phyloP scores from a whole-genome alignment of 2,329 filamentous ascomycete genomes.

The Myotisia sp. region DNA sequence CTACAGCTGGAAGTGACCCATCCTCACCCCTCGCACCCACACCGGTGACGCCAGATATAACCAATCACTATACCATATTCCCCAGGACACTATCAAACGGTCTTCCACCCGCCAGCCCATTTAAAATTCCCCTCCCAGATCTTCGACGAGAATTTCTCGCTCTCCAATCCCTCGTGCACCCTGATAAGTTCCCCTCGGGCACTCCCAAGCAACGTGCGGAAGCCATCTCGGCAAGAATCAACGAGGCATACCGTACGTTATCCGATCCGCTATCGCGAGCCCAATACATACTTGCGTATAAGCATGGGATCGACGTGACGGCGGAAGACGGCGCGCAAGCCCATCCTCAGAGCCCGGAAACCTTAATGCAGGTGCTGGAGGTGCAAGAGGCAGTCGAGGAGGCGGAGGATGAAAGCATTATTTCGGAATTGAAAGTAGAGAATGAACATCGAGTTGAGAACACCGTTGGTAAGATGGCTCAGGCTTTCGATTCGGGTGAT shows the following conservation, averaged over 20 bases:
- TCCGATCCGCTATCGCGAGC: slow-evolving; percentile 63
- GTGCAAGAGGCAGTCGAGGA: slow-evolving; percentile 61
- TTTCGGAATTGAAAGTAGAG: slow-evolving; percentile 49
- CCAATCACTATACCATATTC: slow-evolving; percentile 78
- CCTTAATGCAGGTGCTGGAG: slow-evolving; percentile 80
- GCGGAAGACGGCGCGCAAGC: slow-evolving; percentile 60
- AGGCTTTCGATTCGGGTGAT: slow-evolving; percentile 53
- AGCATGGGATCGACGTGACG: slow-evolving; percentile 55
- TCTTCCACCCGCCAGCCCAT: slow-evolving; percentile 62
- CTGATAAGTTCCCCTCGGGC: slow-evolving; percentile 34
- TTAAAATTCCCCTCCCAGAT: slow-evolving; percentile 54
- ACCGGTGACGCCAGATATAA: slow-evolving; percentile 25
- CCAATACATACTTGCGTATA: slow-evolving; percentile 64
- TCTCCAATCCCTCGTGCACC: slow-evolving; percentile 49
- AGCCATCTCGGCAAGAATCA: slow-evolving; percentile 66
- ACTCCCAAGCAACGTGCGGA: slow-evolving; percentile 50
- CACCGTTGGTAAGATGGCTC: slow-evolving; percentile 49
- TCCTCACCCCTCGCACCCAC: slow-evolving; percentile 4
- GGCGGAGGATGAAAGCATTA: slow-evolving; percentile 44
- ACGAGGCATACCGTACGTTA: slow-evolving; percentile 82
- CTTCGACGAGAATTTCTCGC: slow-evolving; percentile 76
- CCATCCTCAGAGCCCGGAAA: slow-evolving; percentile 51
- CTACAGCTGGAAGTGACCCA: slow-evolving; percentile 1
- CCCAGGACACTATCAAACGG: slow-evolving; percentile 61
- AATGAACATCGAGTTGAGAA: slow-evolving; percentile 55